Evolutionary conservation across 352 stramenopile genomes (phyloP).

Genomic region (Pythium coloratum): DNA sequence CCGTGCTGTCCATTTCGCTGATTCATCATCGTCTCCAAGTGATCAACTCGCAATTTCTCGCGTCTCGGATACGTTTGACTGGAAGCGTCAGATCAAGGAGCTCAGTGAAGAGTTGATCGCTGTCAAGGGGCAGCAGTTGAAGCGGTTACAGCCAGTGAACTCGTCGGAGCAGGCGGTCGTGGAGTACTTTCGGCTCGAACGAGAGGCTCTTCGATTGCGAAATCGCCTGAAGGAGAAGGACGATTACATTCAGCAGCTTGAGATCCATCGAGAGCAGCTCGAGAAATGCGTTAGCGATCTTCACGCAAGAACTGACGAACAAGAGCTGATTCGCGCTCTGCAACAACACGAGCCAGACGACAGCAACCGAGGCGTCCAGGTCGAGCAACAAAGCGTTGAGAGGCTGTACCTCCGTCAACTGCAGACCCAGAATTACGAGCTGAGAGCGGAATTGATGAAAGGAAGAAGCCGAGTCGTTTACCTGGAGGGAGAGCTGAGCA

Average conservation of each 20-base stretch:
- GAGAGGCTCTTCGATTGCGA: constrained; percentile 16
- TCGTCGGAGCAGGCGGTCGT: constrained; percentile 12
- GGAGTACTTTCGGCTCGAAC: constrained; percentile 24
- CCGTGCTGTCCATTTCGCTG: constrained; percentile 9
- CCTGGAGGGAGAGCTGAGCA: constrained; percentile 9
- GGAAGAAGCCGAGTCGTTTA: background rate
- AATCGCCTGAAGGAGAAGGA: constrained; percentile 11
- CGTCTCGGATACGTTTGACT: background rate
- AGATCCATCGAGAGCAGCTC: constrained; percentile 13
- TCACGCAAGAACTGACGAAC: background rate
- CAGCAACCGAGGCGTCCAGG: background rate
- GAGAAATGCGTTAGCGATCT: constrained; percentile 1
- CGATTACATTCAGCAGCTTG: constrained; percentile 11
- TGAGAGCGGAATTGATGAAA: constrained; percentile 13
- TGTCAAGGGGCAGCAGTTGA: constrained; percentile 8
- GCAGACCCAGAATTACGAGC: constrained; percentile 7
- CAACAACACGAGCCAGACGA: background rate
- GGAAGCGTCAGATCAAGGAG: background rate
- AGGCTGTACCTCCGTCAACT: constrained; percentile 4
- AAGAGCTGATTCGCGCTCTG: background rate
- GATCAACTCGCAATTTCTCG: background rate
- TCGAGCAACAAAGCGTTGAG: background rate
- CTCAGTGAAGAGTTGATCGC: constrained; percentile 8
- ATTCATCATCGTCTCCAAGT: background rate
- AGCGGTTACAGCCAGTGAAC: constrained; percentile 5